These are phyloP conservation scores for Cordyceps javanica DNA, from an alignment of 2,329 filamentous ascomycete genomes.

Conservation along the genomic window DNA sequence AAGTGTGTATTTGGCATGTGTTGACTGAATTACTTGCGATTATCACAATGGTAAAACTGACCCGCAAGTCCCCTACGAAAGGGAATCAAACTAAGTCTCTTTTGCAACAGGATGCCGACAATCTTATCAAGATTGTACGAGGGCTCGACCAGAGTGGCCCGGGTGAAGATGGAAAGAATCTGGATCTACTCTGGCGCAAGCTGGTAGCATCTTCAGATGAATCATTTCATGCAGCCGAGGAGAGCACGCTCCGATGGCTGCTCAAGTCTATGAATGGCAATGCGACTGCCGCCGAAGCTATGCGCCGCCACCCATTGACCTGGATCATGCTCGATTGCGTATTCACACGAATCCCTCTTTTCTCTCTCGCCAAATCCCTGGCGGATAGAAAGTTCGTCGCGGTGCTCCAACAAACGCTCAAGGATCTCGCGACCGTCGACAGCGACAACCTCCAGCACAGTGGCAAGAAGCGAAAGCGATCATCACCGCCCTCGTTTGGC, in stretches of 20 bases:
- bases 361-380: conserved; percentile 64
- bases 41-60: neutral
- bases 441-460: conserved; percentile 21
- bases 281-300: conserved; percentile 40
- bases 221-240: conserved; percentile 47
- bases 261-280: conserved; percentile 53
- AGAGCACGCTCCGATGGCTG: conserved; percentile 56
- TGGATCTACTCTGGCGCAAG: conserved; percentile 43
- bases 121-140: conserved; percentile 47
- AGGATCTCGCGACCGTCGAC: conserved; percentile 43
- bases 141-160: conserved; percentile 48
- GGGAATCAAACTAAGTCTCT: neutral
- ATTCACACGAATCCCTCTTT: conserved; percentile 59
- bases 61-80: neutral
- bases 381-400: conserved; percentile 62
- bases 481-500: conserved; percentile 29
- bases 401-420: conserved; percentile 59
- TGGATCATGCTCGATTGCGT: conserved; percentile 58
- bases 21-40: neutral
- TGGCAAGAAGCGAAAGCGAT: conserved; percentile 42
- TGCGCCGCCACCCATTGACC: conserved; percentile 49
- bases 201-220: conserved; percentile 37
- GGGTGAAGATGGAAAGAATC: conserved; percentile 38
- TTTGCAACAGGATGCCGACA: conserved; percentile 23
- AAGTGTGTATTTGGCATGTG: neutral